Evolutionary conservation across 1,139 yeast species (phyloP).

Genomic region (Taphrina wiesneri): DNA sequence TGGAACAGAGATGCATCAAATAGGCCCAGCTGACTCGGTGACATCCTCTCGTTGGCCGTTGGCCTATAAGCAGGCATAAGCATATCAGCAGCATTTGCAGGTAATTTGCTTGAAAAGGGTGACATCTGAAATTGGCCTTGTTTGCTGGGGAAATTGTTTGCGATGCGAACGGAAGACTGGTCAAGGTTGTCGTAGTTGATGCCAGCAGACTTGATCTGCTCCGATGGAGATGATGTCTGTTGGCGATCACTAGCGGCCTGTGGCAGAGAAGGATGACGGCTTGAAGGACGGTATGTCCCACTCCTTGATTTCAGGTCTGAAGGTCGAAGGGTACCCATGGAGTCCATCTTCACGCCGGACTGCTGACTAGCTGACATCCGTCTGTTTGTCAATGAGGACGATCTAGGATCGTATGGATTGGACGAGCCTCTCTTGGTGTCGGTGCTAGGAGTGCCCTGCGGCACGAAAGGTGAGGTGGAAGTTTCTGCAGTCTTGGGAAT

Average conservation of each 20-base stretch:
- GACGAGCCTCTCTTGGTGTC: neutral
- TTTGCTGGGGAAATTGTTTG: neutral
- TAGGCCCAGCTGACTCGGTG: neutral
- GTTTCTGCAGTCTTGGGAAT: slow-evolving; percentile 16
- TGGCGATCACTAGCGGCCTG: neutral
- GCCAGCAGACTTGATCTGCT: slow-evolving; percentile 10
- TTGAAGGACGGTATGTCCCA: slow-evolving; percentile 10
- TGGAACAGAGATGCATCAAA: slow-evolving; percentile 6
- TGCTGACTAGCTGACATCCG: slow-evolving; percentile 14
- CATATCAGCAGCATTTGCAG: slow-evolving; percentile 22
- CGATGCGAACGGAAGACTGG: neutral
- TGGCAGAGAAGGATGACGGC: slow-evolving; percentile 31
- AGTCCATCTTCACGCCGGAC: neutral
- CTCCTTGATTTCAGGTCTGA: slow-evolving; percentile 23
- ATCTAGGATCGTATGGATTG: slow-evolving; percentile 21
- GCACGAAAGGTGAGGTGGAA: slow-evolving; percentile 3
- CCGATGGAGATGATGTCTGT: neutral
- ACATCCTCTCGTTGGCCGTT: neutral
- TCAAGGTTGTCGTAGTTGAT: slow-evolving; percentile 15
- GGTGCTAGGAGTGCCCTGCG: slow-evolving; percentile 1
- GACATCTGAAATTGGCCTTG: neutral
- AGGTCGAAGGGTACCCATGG: slow-evolving; percentile 22
- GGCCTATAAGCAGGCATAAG: slow-evolving; percentile 13
- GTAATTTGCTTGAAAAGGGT: slow-evolving; percentile 16
- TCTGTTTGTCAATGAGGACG: slow-evolving; percentile 10